Percentiles rank a stretch among this genome's conserved stretches.
These are phyloP conservation scores for Chytridium lagenaria DNA, from an alignment of 371 early-diverging fungal genomes.

Conservation along the genomic window DNA sequence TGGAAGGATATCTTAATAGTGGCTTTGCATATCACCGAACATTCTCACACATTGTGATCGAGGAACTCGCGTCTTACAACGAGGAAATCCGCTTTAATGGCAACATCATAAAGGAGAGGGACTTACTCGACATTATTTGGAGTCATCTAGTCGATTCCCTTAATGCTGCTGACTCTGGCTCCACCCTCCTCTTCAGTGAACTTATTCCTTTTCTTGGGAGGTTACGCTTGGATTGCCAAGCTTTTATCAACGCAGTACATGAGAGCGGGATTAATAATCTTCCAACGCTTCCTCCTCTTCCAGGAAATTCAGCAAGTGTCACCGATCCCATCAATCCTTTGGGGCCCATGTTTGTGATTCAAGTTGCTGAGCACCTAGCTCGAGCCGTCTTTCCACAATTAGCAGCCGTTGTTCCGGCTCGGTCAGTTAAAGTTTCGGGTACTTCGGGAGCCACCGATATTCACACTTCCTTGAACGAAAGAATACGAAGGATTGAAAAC, in stretches of 20 bases:
- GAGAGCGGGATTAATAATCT: constrained; percentile 59
- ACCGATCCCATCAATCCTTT: constrained; percentile 53
- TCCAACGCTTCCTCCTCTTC: constrained; percentile 65
- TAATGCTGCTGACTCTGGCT: constrained; percentile 40
- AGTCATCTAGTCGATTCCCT: constrained; percentile 29
- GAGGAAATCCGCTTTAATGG: background rate
- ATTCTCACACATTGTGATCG: constrained; percentile 77
- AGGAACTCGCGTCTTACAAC: constrained; percentile 73
- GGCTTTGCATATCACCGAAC: constrained; percentile 84
- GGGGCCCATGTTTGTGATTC: constrained; percentile 67
- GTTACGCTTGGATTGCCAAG: constrained; percentile 78
- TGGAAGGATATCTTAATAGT: constrained; percentile 56
- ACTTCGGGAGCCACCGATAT: constrained; percentile 43
- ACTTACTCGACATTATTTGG: constrained; percentile 27
- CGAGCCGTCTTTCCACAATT: constrained; percentile 53
- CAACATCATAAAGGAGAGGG: background rate
- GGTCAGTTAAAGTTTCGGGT: constrained; percentile 23
- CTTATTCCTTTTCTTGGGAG: constrained; percentile 70
- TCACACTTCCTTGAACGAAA: constrained; percentile 24
- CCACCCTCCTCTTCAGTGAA: constrained; percentile 64
- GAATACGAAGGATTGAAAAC: constrained; percentile 23
- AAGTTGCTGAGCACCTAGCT: constrained; percentile 40
- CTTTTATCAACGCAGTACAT: constrained; percentile 66
- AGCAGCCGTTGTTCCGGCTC: constrained; percentile 18
- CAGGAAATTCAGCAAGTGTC: constrained; percentile 60